Evolutionary conservation across 2,329 filamentous ascomycete genomes (phyloP).

Genomic region (Myriosclerotinia scirpicola): DNA sequence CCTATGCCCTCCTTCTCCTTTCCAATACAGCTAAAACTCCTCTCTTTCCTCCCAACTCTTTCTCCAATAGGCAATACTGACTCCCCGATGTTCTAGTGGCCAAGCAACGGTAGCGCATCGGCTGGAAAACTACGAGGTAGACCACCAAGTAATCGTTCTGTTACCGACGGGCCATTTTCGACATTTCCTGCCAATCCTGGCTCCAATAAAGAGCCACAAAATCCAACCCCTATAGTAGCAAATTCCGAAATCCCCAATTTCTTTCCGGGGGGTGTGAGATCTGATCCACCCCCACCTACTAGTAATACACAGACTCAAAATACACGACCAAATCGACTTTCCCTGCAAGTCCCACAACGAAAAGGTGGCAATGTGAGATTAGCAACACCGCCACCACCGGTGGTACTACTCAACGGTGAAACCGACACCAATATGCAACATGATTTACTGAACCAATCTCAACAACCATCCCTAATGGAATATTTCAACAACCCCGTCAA

Average conservation of each 20-base stretch:
- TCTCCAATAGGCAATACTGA: no score
- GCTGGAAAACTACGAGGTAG: slow-evolving; percentile 74
- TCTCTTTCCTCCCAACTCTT: no score
- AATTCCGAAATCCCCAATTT: slow-evolving; percentile 43
- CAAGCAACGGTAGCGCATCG: slow-evolving; percentile 59
- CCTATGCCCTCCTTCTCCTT: no score
- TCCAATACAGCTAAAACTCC: no score
- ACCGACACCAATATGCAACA: slow-evolving; percentile 38
- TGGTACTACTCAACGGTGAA: slow-evolving; percentile 52
- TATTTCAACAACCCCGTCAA: slow-evolving; percentile 34
- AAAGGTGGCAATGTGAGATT: slow-evolving; percentile 60
- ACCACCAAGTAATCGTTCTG: slow-evolving; percentile 71
- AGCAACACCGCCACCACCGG: slow-evolving; percentile 53
- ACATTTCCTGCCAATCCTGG: slow-evolving; percentile 65
- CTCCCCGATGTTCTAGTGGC: slow-evolving; percentile 53
- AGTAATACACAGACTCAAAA: slow-evolving; percentile 28
- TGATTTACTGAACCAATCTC: slow-evolving; percentile 30
- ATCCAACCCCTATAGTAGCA: slow-evolving; percentile 46
- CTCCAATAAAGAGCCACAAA: slow-evolving; percentile 46
- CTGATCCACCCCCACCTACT: slow-evolving; percentile 28
- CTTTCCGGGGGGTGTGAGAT: slow-evolving; percentile 38
- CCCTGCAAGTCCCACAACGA: slow-evolving; percentile 63
- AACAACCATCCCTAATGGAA: slow-evolving; percentile 35
- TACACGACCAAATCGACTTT: slow-evolving; percentile 52
- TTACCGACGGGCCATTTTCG: slow-evolving; percentile 65